Conservation (phyloP, 2,329 filamentous ascomycete species). For the Plenodomus tracheiphilus region DNA sequence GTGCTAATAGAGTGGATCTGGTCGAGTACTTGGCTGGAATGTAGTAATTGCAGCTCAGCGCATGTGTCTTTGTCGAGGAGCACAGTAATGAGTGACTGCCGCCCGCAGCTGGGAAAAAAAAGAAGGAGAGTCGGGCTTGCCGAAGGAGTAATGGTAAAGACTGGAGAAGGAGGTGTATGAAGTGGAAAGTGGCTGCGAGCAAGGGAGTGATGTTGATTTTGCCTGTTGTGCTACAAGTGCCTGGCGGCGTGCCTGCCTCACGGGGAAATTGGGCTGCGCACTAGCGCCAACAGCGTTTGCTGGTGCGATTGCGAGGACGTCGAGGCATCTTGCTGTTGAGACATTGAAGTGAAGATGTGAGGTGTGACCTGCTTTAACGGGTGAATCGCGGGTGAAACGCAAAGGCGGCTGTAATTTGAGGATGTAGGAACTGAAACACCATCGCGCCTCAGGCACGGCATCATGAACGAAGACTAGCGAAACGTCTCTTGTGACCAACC, state of each 20-base stretch:
- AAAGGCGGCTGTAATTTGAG: neutral
- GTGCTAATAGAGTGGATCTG: slow-evolving; percentile 13
- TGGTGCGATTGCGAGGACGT: slow-evolving; percentile 1
- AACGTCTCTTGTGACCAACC: neutral
- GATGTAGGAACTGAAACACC: neutral
- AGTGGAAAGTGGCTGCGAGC: slow-evolving; percentile 14
- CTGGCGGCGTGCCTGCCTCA: slow-evolving; percentile 6
- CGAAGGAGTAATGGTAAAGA: slow-evolving; percentile 26
- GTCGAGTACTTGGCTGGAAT: slow-evolving; percentile 5
- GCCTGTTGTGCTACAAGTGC: slow-evolving; percentile 14
- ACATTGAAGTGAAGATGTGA: neutral
- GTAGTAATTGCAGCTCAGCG: slow-evolving; percentile 5
- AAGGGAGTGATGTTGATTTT: slow-evolving; percentile 14
- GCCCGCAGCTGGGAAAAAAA: slow-evolving; percentile 24
- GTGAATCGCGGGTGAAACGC: neutral
- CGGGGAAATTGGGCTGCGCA: slow-evolving; percentile 14
- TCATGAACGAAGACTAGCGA: neutral
- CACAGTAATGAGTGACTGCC: slow-evolving; percentile 28
- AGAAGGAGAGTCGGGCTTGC: slow-evolving; percentile 22
- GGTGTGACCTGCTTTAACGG: neutral
- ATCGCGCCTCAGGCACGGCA: neutral
- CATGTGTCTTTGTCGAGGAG: neutral
- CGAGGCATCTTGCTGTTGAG: neutral
- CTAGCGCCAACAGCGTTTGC: slow-evolving; percentile 15
- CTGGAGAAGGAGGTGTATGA: slow-evolving; percentile 10